phyloP scores from a whole-genome alignment of 257 asterid genomes.

The Plantago ovata region DNA sequence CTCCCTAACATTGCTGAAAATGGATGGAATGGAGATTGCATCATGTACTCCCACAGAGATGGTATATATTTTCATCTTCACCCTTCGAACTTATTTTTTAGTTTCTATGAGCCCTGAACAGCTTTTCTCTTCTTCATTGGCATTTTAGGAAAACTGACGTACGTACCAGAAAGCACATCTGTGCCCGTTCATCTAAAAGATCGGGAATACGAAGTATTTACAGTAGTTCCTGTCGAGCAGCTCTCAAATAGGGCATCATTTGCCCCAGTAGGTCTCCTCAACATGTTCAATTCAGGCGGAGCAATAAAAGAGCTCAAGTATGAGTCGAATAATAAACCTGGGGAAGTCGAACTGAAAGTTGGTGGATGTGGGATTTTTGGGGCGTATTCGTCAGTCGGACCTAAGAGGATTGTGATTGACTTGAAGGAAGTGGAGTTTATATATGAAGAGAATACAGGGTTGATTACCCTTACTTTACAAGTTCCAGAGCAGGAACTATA shows the following conservation, averaged over 20 bases:
- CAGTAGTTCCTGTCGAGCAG: constrained; percentile 49
- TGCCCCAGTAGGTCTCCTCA: constrained; percentile 71
- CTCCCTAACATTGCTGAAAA: constrained; percentile 46
- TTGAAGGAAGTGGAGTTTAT: constrained; percentile 30
- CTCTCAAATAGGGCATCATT: constrained; percentile 49
- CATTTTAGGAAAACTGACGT: constrained; percentile 41
- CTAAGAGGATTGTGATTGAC: constrained; percentile 41
- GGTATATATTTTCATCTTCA: constrained; percentile 29
- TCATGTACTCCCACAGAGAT: constrained; percentile 54
- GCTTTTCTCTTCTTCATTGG: not conserved
- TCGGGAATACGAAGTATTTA: constrained; percentile 60
- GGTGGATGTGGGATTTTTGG: constrained; percentile 67
- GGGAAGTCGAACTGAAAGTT: constrained; percentile 34
- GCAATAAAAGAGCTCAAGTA: constrained; percentile 54
- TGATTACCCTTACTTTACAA: constrained; percentile 33
- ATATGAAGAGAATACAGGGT: constrained; percentile 44
- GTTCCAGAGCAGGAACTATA: constrained; percentile 46
- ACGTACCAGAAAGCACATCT: constrained; percentile 38
- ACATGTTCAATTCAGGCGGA: constrained; percentile 87
- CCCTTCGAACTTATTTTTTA: not conserved
- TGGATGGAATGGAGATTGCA: constrained; percentile 58
- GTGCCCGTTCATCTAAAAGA: constrained; percentile 48
- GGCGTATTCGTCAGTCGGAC: constrained; percentile 59
- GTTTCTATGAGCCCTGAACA: not conserved
- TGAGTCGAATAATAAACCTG: constrained; percentile 32